A percentile compares a stretch with the other conserved stretches of the same genome.
Conservation (phyloP, 2,329 filamentous ascomycete species). For the Nemania sp. region DNA sequence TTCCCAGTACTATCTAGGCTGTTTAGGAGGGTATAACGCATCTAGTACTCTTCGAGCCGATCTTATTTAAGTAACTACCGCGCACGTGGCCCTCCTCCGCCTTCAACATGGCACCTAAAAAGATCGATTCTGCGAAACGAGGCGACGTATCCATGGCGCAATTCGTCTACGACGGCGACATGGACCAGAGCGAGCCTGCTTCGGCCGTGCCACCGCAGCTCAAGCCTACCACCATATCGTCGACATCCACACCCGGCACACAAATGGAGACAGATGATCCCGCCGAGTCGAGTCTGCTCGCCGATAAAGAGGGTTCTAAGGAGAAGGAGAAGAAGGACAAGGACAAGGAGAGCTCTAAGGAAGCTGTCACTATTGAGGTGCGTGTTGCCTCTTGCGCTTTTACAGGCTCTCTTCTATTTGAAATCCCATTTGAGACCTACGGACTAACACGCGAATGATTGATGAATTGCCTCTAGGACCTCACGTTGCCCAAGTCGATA, state of each 20-base stretch:
- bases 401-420: no score
- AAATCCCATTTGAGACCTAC: no score
- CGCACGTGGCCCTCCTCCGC: conserved; percentile 28
- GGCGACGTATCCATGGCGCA: conserved; percentile 62
- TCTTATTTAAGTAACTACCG: background rate
- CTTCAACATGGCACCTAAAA: conserved; percentile 65
- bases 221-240: conserved; percentile 42
- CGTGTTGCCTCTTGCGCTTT: conserved; percentile 19
- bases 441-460: conserved; percentile 32
- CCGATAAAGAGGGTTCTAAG: conserved; percentile 52
- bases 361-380: conserved; percentile 66
- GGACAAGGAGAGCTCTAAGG: conserved; percentile 43
- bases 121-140: conserved; percentile 61
- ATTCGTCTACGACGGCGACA: conserved; percentile 58
- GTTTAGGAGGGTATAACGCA: background rate
- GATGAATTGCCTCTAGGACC: conserved; percentile 67
- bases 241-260: conserved; percentile 39
- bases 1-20: background rate
- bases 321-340: conserved; percentile 50
- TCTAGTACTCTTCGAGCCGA: background rate
- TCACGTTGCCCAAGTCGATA: conserved; percentile 83
- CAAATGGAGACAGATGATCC: conserved; percentile 54
- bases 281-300: conserved; percentile 41
- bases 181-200: conserved; percentile 44
- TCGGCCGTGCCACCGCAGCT: conserved; percentile 43